Conservation (phyloP, 2,329 filamentous ascomycete species). For the Sordariomycetes sp. region DNA sequence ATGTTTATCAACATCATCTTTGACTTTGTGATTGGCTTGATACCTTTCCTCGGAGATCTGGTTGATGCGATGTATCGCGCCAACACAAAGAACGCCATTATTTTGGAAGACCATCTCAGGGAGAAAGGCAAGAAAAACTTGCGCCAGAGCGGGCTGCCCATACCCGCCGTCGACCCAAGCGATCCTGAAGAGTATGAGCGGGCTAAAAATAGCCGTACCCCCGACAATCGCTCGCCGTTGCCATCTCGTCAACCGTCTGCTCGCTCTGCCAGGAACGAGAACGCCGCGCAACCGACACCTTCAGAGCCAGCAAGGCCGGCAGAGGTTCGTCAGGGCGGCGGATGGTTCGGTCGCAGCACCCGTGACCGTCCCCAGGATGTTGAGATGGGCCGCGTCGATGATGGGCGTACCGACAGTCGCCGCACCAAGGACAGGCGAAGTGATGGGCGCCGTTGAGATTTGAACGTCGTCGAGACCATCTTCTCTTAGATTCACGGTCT, state of each 20-base stretch:
- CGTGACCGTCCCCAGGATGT: constrained; percentile 16
- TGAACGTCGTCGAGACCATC: no score
- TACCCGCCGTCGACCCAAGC: constrained; percentile 41
- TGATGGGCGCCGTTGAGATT: no score
- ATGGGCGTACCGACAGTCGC: constrained; percentile 8
- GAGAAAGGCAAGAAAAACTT: constrained; percentile 55
- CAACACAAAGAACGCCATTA: constrained; percentile 67
- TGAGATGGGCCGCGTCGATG: constrained; percentile 16
- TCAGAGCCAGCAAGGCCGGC: constrained; percentile 14
- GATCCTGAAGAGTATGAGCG: constrained; percentile 43
- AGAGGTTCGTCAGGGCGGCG: no score
- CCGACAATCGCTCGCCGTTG: constrained; percentile 14
- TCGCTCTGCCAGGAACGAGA: constrained; percentile 4
- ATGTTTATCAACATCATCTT: constrained; percentile 77
- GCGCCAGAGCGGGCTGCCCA: constrained; percentile 31
- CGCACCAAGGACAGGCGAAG: no score
- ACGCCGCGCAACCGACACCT: constrained; percentile 12
- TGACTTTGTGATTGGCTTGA: constrained; percentile 65
- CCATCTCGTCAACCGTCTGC: constrained; percentile 14
- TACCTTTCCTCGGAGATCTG: constrained; percentile 70
- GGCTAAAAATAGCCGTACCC: constrained; percentile 11
- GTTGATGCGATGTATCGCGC: constrained; percentile 64
- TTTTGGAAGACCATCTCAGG: constrained; percentile 60
- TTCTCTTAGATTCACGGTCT: no score
- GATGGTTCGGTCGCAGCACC: constrained; percentile 19